Base-by-base conservation (phyloP, 768 basidiomycete species). In the Mycena pura region DNA sequence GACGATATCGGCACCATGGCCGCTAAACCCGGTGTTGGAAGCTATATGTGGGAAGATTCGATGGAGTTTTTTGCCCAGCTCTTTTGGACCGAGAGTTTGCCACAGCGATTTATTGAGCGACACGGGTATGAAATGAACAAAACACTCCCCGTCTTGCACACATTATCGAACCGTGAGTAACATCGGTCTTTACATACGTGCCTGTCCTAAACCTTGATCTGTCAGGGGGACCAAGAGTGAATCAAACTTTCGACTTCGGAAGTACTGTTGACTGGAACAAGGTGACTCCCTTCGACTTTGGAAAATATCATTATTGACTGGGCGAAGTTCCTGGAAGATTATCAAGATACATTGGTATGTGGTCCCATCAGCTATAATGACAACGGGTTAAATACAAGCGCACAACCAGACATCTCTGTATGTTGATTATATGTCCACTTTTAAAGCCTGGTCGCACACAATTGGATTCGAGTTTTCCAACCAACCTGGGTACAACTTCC, bases 221-320 rank as follows among this genome's bases (percentile, higher is more conserved):
- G 6, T 17, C 32, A 51, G 49, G 41, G 13, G 57, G 48, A 8
- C 49, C 39, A 11, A 49, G 24, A 7, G 14, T 39, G 1, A 62
- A 36, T 34, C 64, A 65, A 44, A 62, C 50, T 9, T 65, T 65
- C 40, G 64, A 65, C 31, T 65, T 62, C 48, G 64, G 64, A 19
- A 55, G 38, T 25, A 58, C 55, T 2, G 51, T 62, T 13, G 47
- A 54, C 17, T 62, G 55, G 55, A 51, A n/a, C 9, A 65, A 62
- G 13, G n/a, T n/a, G n/a, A n/a, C n/a, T n/a, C n/a, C n/a, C n/a
- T 65, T 65, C 40, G 64, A 65, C 31, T 65, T 62, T 53, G 64
- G 64, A 19, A 55, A 32, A n/a, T n/a, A n/a, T n/a, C 31, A 58
- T 50, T 2, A 46, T 62, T 13, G 47, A 54, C 17, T 62, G 55